Conservation (phyloP, 441 rosid species). For the Gossypium trilobum region DNA sequence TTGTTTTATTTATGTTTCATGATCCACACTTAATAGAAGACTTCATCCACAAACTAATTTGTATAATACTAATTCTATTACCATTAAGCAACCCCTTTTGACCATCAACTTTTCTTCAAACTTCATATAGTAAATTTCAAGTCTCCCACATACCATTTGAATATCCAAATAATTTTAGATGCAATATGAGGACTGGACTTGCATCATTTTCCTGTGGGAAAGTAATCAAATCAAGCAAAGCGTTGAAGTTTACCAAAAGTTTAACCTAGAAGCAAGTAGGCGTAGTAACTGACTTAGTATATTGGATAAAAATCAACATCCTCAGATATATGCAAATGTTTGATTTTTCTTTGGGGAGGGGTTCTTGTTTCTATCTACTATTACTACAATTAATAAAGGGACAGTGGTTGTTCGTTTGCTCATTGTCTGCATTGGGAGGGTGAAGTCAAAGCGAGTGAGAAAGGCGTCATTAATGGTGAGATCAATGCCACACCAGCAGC, state of each 20-base stretch:
- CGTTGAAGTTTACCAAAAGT: background rate
- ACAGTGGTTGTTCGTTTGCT: background rate
- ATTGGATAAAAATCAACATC: background rate
- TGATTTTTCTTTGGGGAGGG: background rate
- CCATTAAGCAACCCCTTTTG: background rate
- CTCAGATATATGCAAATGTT: background rate
- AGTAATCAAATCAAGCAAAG: background rate
- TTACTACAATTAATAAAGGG: background rate
- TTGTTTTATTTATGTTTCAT: background rate
- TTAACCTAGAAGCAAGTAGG: background rate
- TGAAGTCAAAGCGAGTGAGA: background rate
- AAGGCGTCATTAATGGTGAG: conserved; percentile 3
- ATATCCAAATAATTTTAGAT: too few species aligned
- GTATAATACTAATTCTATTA: background rate
- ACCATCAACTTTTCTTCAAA: background rate
- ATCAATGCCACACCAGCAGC: background rate
- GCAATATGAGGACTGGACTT: background rate
- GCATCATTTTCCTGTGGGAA: background rate
- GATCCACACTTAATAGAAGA: background rate
- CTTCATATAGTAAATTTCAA: background rate
- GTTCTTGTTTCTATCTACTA: background rate
- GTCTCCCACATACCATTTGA: background rate
- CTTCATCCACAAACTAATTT: too few species aligned
- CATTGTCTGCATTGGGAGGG: background rate
- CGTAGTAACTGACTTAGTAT: background rate